Base-by-base conservation (phyloP, 2,329 filamentous ascomycete species). In the Aspergillus sp. region DNA sequence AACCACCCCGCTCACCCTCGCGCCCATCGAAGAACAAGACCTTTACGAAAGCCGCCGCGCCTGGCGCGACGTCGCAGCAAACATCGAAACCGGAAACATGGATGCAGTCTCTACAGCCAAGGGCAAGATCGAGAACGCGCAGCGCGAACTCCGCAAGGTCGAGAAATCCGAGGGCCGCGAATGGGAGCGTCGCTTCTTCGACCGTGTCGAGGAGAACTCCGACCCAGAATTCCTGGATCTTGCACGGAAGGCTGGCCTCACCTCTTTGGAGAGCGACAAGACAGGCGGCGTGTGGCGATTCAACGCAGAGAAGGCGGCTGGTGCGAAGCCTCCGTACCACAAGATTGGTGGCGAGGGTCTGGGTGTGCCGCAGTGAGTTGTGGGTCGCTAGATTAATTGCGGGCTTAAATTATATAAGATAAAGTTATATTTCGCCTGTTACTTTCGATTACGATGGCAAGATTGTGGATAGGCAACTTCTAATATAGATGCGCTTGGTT, bases 181-280 rank as follows among this genome's bases (percentile, higher is more conserved):
- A 41, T 99, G 95, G 93, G 84, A 92, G 69, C 84, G 92, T 46
- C 84, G 89, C 55, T 98, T 95, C 79, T 99, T 98, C 77, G 85
- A 68, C 44, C 70, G 71, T 19, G 61, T 74, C 24, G 68, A 76
- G 8, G 67, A 73, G 21, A 64, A 68, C 23, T 70, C 71, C 21
- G 69, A 75, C 37, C 65, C 79, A 56, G 66, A 70, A 2, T 77
- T 83, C 63, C 68, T 73, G 49, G 64, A 71, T 33, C 70, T 84
- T 45, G 77, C 75, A 3, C 75, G 74, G 41, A 70, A 68, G 55
- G 72, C 79, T 21, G 74, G 75, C 19, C 61, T 78, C 27, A 57
- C 66, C 65, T 69, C 70, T 7, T 68, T 86, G 17, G 88, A 90
- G 62, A 75, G 80, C 37, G 83, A 85, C 47, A 87, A 88, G 76